These are phyloP conservation scores for Millerozyma miso DNA, from an alignment of 805 yeast genomes.

Conservation along the genomic window DNA sequence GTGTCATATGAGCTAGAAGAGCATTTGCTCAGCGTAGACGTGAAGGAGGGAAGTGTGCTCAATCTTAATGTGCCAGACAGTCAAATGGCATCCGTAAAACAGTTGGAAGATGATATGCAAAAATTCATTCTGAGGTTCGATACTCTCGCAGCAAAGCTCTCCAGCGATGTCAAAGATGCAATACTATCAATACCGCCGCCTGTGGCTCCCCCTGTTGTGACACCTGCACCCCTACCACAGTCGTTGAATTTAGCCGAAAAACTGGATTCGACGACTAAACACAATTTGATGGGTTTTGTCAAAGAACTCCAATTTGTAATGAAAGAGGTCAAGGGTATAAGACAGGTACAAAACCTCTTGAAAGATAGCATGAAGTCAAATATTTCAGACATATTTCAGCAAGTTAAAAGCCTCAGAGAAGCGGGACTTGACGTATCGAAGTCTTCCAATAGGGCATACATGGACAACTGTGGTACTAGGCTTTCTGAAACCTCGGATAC, in stretches of 20 bases:
- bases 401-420: slow-evolving; percentile 50
- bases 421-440: slow-evolving; percentile 35
- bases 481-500: slow-evolving; percentile 74
- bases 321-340: slow-evolving; percentile 55
- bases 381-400: slow-evolving; percentile 39
- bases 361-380: slow-evolving; percentile 39
- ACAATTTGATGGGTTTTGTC: not conserved
- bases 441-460: slow-evolving; percentile 49
- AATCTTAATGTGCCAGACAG: slow-evolving; percentile 49
- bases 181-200: slow-evolving; percentile 15
- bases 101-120: slow-evolving; percentile 18
- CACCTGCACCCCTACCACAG: slow-evolving; percentile 2
- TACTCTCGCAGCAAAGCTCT: slow-evolving; percentile 8
- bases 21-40: slow-evolving; percentile 46
- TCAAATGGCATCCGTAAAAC: slow-evolving; percentile 11
- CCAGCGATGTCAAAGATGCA: slow-evolving; percentile 15
- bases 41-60: slow-evolving; percentile 57
- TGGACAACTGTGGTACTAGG: slow-evolving; percentile 70
- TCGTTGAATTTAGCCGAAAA: slow-evolving; percentile 1
- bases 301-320: slow-evolving; percentile 44
- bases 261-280: not conserved
- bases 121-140: slow-evolving; percentile 16
- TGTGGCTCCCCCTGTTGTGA: slow-evolving; percentile 8
- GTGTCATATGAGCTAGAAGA: slow-evolving; percentile 83
- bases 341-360: slow-evolving; percentile 49